These are phyloP conservation scores for Fusarium brevicatenulatum DNA, from an alignment of 2,329 filamentous ascomycete species.

Conservation along the genomic window DNA sequence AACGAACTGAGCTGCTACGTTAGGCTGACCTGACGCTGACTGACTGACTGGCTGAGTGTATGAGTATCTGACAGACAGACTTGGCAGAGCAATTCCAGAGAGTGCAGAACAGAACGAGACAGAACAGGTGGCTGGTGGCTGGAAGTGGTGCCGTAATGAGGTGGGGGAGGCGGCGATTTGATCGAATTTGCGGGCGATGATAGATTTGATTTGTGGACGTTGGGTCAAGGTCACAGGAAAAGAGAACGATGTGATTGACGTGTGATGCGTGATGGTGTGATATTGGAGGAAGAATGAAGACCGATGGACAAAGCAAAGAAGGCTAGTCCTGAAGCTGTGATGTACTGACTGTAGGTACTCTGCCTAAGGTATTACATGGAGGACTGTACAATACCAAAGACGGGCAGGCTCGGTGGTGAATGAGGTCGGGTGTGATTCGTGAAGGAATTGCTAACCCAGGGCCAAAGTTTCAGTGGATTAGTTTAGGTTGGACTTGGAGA, in stretches of 20 bases:
- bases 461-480: slow-evolving; percentile 31
- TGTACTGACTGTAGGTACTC: not conserved
- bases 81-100: slow-evolving; percentile 2
- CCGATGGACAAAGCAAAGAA: slow-evolving; percentile 14
- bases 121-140: slow-evolving; percentile 44
- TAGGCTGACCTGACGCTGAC: not conserved
- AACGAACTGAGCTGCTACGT: slow-evolving; percentile 1
- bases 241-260: slow-evolving; percentile 5
- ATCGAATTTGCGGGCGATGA: slow-evolving; percentile 34
- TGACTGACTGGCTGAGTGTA: not conserved
- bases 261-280: slow-evolving; percentile 23
- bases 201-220: slow-evolving; percentile 38
- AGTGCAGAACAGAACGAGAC: slow-evolving; percentile 12
- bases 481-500: slow-evolving; percentile 33
- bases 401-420: not conserved
- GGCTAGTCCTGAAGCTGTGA: slow-evolving; percentile 13
- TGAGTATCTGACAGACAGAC: not conserved
- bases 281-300: slow-evolving; percentile 19
- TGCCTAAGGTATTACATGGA: no score
- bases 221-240: slow-evolving; percentile 19
- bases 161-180: slow-evolving; percentile 44
- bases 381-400: not conserved
- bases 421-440: not conserved
- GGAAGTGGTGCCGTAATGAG: slow-evolving; percentile 45
- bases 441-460: slow-evolving; percentile 27